Conservation (phyloP, 768 basidiomycete genomes). For the Mycena olivaceomarginata region DNA sequence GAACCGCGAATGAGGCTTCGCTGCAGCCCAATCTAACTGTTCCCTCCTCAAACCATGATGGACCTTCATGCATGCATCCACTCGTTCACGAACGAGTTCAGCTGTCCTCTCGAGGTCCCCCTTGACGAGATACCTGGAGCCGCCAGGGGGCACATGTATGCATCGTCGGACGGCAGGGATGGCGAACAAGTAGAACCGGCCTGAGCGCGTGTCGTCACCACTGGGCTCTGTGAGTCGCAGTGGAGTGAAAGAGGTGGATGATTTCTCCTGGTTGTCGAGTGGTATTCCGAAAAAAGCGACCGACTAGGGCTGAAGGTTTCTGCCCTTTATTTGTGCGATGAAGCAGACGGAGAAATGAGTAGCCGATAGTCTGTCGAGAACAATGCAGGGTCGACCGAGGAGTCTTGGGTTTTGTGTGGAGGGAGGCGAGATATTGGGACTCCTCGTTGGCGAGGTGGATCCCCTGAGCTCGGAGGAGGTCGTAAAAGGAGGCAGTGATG, state of each 20-base stretch:
- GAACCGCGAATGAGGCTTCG: background rate
- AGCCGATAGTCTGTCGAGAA: conserved; percentile 21
- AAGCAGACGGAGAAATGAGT: conserved; percentile 24
- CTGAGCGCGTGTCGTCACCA: background rate
- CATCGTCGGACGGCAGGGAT: conserved; percentile 29
- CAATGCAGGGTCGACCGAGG: conserved; percentile 38
- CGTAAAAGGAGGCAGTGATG: conserved; percentile 38
- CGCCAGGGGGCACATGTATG: conserved; percentile 8
- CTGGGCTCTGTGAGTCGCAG: conserved; percentile 21
- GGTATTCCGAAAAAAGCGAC: conserved; percentile 36
- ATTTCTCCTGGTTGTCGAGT: background rate
- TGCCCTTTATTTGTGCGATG: conserved; percentile 25
- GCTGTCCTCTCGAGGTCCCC: conserved; percentile 18
- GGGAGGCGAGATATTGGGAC: background rate
- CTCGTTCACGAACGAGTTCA: conserved; percentile 20
- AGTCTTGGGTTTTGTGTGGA: background rate
- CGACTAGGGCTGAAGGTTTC: conserved; percentile 20
- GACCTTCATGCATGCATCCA: conserved; percentile 1
- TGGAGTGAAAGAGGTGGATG: conserved; percentile 9
- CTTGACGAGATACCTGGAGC: conserved; percentile 9
- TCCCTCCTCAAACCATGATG: conserved; percentile 28
- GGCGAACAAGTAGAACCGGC: conserved; percentile 34
- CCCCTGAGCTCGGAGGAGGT: conserved; percentile 20
- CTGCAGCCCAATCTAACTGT: conserved; percentile 26
- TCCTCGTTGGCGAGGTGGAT: conserved; percentile 8